Evolutionary conservation across 2,329 filamentous ascomycete genomes (phyloP), one percentile per base, ranked within the genome.

Genomic region (Talaromyces sp.): DNA sequence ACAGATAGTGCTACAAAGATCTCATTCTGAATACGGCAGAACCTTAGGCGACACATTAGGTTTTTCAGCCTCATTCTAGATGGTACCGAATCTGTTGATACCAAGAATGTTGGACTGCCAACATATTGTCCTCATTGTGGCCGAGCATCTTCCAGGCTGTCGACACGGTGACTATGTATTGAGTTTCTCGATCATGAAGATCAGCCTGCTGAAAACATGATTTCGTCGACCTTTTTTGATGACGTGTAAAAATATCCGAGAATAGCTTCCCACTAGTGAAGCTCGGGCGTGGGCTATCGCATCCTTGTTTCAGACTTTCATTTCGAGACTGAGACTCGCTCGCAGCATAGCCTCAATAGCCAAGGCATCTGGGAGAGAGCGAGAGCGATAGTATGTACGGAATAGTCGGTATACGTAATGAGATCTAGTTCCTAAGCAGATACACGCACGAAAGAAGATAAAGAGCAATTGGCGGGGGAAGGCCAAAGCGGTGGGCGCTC

Each of bases 221-320:
- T 56, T 56, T 56, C 1, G 19, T 22, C n/a, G n/a, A 37, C 16
- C 33, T n/a, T 37, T n/a, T 19, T 19, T 56, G 52, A 37, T 56
- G 52, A 56, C 52, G 52, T 56, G 52, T 56, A 37, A 37, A 39
- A 56, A 14, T n/a, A 22, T 37, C 33, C 33, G 33, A 56, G 52
- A 39, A 56, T 56, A 56, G 52, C 52, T 16, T 56, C 52, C 52
- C 50, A 56, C 50, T 37, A 56, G 52, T 56, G 52, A 37, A 56
- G 33, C 31, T 37, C 14, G 31, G 52, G 31, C 52, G 19, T 56
- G 33, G 13, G 14, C 31, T 33, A 39, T 37, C 49, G n/a, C 33
- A 24, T 37, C 19, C n/a, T 39, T 14, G 33, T 56, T 37, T 56
- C 33, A 56, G 50, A 2, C 43, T 22, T 31, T 31, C 27, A 31